Conservation (phyloP, 169 alveolate genomes). For the Eimeria falciformis region DNA sequence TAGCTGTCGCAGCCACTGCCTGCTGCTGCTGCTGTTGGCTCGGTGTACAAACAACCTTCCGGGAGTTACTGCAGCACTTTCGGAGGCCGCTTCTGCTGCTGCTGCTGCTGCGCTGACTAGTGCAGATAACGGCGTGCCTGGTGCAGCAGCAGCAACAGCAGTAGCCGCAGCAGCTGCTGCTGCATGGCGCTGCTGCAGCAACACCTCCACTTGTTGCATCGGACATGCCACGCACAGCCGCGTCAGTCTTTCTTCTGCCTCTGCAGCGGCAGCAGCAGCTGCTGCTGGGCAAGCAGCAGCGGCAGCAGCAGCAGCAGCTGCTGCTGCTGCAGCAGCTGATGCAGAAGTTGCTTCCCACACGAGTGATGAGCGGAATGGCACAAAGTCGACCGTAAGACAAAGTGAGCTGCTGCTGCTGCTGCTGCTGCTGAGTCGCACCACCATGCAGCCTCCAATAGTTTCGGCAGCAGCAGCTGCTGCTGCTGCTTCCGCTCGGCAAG, state of each 20-base stretch:
- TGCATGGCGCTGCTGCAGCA: constrained; percentile 37
- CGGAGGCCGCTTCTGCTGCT: background rate
- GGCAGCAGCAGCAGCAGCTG: background rate
- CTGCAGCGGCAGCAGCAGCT: constrained; percentile 1
- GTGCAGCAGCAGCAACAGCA: constrained; percentile 3
- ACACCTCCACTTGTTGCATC: background rate
- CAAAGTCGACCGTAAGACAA: background rate
- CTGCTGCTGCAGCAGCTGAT: background rate
- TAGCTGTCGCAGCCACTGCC: background rate
- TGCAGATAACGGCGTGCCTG: background rate
- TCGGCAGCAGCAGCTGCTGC: constrained; percentile 21
- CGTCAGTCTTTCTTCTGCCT: constrained; percentile 6
- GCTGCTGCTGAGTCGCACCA: constrained; percentile 25
- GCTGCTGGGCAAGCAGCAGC: constrained; percentile 13
- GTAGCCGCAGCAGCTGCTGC: constrained; percentile 2
- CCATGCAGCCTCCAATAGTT: constrained; percentile 13
- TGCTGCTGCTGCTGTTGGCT: constrained; percentile 25
- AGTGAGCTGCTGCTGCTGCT: constrained; percentile 14
- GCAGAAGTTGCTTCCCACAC: constrained; percentile 8
- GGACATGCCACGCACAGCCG: constrained; percentile 16
- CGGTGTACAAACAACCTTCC: background rate
- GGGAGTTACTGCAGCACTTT: background rate
- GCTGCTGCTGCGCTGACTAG: constrained; percentile 28
- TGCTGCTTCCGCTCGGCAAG: constrained; percentile 1
- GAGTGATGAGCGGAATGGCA: background rate